Evolutionary conservation across 441 rosid genomes (phyloP), one percentile per base, ranked within the genome.

Genomic region (Adansonia gregorii): DNA sequence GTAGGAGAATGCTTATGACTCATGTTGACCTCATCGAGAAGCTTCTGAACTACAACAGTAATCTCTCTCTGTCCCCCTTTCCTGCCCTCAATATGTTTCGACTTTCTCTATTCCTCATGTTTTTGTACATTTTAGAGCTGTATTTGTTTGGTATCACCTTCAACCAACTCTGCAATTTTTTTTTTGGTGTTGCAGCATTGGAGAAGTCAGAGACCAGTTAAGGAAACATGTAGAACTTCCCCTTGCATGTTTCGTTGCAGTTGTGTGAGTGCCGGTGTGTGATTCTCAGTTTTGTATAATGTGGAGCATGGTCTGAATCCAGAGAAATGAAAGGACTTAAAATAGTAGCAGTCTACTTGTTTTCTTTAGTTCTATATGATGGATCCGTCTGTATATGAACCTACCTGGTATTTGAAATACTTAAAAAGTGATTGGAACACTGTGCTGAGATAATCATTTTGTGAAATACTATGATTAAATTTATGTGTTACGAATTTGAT

Each of bases 1-100:
- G 98, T 68, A 89, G 98, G 84, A 76, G 98, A 78, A 94, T 93
- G 98, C 95, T 94, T 11, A 94, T 94, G 97, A 94, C 98, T 76
- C 98, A 94, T 78, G 98, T 94, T 54, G 98, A 94, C 82, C 93
- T 94, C 76, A 93, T 94, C 60, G 98, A 94, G 85, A 94, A 94
- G 90, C 98, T 93, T 82, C 88, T 94, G 77, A 93, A 92, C 85
- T 94, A 93, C 84, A 94, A 93, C 67, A 89, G 98, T 94, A 90
- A 83, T 54, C 22, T 15, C 72, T 49, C 79, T 79, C 51, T 12
- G 27, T 24, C 27, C 27, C 27, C 27, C 27, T 24, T 24, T 24
- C 27, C 27, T 24, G 27, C 27, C 27, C 27, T 24, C 27, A 24
- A 24, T 24, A 0, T 24, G 27, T 24, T 24, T 24, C 27, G 27